Evolutionary conservation across 2,329 filamentous ascomycete genomes (phyloP), one percentile per base, ranked within the genome.

Genomic region (Diaporthe aspalathi): DNA sequence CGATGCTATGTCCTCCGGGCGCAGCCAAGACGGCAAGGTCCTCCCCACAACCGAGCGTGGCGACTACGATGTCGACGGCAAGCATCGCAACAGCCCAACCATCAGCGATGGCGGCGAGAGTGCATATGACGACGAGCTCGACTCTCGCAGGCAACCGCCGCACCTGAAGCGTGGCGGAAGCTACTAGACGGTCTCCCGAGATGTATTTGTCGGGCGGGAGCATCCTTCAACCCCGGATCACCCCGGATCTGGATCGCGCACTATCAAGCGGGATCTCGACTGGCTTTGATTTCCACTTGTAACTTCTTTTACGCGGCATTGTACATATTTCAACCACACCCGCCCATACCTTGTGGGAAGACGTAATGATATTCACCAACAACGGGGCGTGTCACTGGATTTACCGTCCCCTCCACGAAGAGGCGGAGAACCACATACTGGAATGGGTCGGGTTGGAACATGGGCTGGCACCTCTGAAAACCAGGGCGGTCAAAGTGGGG

Each of bases 81-180:
- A 73, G 38, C 83, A 82, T 72, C 80, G 80, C 24, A 74, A 76
- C 54, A 81, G 78, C 73, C 76, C 79, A 43, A 80, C 82, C 14
- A 78, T 84, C 20, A 87, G 86, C 75, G 87, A 89, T 60, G 82
- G 82, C 43, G 86, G 86, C 69, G 80, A 79, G 56, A 82, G 80
- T 75, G 78, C 77, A 52, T 85, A 83, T 76, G 84, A 86, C 67
- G 84, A 86, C 67, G 84, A 85, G 49, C 75, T 83, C 16, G 79
- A 82, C 43, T 71, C 73, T 43, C 73, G 79, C 38, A 78, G 77
- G 56, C 80, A 81, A 32, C 38, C 74, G 24, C 76, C 76, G 68
- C 80, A 81, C 74, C 78, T 82, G 74, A 83, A 84, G 77, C 84
- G 85, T 67, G 84, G 83, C 50, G 87, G 86, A 75, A 73, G 29